Percentiles rank a stretch among this genome's conserved stretches.
Conservation (phyloP, 31 red algal species). For the Pterothamnion heteromorphum region DNA sequence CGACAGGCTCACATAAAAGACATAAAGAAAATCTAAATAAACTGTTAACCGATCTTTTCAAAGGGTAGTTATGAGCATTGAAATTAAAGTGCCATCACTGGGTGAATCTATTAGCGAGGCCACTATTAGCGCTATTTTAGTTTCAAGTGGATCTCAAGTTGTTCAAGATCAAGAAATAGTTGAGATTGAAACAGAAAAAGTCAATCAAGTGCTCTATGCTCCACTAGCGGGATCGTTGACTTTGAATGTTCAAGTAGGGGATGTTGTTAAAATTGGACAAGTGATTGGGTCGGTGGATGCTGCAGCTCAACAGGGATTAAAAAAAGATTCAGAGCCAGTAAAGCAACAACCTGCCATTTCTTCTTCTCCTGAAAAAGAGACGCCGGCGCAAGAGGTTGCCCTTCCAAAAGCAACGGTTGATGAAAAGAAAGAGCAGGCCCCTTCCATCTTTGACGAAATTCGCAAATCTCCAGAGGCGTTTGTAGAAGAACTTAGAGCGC, state of each 20-base stretch:
- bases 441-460: too few species aligned
- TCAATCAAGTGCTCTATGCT: constrained; percentile 93
- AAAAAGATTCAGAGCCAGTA: neutral
- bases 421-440: neutral
- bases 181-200: constrained; percentile 97
- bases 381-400: neutral
- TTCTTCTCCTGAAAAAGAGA: neutral
- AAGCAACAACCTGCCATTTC: neutral
- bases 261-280: constrained; percentile 77
- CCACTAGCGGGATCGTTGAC: constrained; percentile 65
- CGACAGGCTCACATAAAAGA: too few species aligned
- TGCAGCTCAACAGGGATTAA: neutral
- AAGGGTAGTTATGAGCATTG: too few species aligned
- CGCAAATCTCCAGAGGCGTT: too few species aligned
- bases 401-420: neutral
- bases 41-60: too few species aligned
- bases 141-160: constrained; percentile 66
- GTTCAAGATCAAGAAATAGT: constrained; percentile 84
- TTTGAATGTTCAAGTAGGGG: constrained; percentile 75
- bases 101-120: constrained; percentile 94
- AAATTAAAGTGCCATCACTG: constrained; percentile 92
- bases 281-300: constrained; percentile 60
- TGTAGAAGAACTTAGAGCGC: neutral
- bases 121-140: constrained; percentile 76
- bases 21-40: too few species aligned